These are phyloP conservation scores for Zea mays DNA, from an alignment of 176 grass and related monocot species.

Conservation along the genomic window DNA sequence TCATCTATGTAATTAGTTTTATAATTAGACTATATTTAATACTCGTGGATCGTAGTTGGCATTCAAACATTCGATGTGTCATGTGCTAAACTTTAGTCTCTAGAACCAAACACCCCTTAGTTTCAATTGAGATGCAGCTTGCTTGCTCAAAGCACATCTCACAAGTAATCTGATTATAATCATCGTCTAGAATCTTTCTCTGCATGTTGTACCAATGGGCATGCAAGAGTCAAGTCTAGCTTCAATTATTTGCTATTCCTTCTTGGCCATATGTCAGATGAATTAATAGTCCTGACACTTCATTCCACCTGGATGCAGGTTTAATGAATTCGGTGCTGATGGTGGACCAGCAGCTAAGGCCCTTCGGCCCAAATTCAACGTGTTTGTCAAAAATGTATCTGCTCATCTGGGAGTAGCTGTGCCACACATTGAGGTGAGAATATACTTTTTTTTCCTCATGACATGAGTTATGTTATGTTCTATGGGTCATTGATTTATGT, in stretches of 20 bases:
- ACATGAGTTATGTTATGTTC: conserved; percentile 7
- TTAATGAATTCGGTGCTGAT: conserved; percentile 77
- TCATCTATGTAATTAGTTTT: no score
- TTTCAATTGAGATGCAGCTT: background rate
- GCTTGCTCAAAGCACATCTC: background rate
- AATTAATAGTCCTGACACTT: background rate
- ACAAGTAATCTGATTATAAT: background rate
- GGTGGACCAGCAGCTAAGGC: conserved; percentile 87
- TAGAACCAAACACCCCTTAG: background rate
- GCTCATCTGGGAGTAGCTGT: conserved; percentile 60
- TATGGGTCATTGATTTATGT: conserved; percentile 14
- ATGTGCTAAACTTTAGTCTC: no score
- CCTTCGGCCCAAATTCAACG: conserved; percentile 63
- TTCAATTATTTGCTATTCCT: background rate
- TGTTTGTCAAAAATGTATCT: conserved; percentile 62
- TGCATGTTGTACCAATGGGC: background rate
- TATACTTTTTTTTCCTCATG: background rate
- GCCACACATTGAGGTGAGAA: conserved; percentile 71
- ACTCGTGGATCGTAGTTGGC: no score
- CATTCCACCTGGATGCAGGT: conserved; percentile 39
- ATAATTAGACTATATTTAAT: no score
- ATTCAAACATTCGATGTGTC: no score
- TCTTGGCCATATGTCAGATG: background rate
- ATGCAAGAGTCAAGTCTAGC: background rate
- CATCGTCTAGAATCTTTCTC: background rate